A percentile compares a stretch with the other conserved stretches of the same genome.
These are phyloP conservation scores for Botrytis aclada DNA, from an alignment of 2,329 filamentous ascomycete genomes.

Conservation along the genomic window DNA sequence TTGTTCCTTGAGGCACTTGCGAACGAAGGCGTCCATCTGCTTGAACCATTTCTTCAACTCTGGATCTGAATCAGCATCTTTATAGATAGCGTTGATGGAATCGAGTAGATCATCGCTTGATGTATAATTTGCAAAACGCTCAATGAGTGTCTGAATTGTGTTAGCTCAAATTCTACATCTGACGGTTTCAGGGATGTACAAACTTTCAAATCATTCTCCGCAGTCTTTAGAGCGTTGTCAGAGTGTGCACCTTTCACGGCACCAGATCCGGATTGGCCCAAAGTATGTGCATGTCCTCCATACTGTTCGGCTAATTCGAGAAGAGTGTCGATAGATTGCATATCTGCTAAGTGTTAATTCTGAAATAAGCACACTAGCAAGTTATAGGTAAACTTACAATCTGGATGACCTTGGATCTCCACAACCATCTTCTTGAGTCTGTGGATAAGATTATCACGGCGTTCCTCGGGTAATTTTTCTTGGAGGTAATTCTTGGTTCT, in stretches of 20 bases:
- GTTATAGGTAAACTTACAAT: conserved; percentile 56
- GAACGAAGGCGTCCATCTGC: conserved; percentile 71
- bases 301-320: conserved; percentile 84
- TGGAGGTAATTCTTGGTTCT: conserved; percentile 69
- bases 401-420: conserved; percentile 91
- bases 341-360: conserved; percentile 51
- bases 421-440: conserved; percentile 97
- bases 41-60: conserved; percentile 91
- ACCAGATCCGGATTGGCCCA: conserved; percentile 62
- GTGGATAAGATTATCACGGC: conserved; percentile 87
- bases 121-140: conserved; percentile 93
- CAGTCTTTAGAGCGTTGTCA: conserved; percentile 61
- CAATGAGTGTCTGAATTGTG: conserved; percentile 67
- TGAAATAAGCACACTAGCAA: not conserved
- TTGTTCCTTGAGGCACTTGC: conserved; percentile 80
- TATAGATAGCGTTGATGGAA: conserved; percentile 80
- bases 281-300: conserved; percentile 64
- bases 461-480: conserved; percentile 86
- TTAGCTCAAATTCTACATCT: conserved; percentile 19
- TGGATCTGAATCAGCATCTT: conserved; percentile 78
- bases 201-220: conserved; percentile 72
- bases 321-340: conserved; percentile 84
- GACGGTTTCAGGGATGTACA: not conserved
- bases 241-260: conserved; percentile 70
- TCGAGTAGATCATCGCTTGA: conserved; percentile 84